Conservation (phyloP, 768 basidiomycete species). For the Boletus coccyginus region DNA sequence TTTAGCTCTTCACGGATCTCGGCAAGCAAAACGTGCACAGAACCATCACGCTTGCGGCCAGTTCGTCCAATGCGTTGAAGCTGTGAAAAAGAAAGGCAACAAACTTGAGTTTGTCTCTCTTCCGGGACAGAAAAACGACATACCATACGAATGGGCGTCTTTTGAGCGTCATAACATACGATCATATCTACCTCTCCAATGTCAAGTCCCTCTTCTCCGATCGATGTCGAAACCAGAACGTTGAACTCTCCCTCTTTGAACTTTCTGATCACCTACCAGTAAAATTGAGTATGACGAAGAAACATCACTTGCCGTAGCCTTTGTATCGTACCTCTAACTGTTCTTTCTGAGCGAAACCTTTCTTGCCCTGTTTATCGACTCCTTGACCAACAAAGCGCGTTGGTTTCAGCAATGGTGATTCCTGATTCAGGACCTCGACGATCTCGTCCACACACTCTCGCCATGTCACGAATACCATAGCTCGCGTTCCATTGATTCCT, state of each 20-base stretch:
- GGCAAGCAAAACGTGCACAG: conserved; percentile 88
- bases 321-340: conserved; percentile 72
- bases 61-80: conserved; percentile 95
- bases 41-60: conserved; percentile 86
- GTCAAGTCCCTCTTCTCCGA: conserved; percentile 97
- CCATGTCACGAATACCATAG: conserved; percentile 95
- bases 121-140: conserved; percentile 18
- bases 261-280: conserved; percentile 68
- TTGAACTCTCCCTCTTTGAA: conserved; percentile 90
- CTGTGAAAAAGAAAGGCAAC: conserved; percentile 38
- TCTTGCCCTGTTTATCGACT: conserved; percentile 78
- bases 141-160: conserved; percentile 96
- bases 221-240: conserved; percentile 91
- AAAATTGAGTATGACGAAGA: conserved; percentile 8
- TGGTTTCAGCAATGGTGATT: conserved; percentile 76
- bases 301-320: not conserved
- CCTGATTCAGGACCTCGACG: conserved; percentile 71
- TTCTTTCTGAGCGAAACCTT: conserved; percentile 87
- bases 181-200: conserved; percentile 98
- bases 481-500: conserved; percentile 50
- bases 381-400: conserved; percentile 91
- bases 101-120: conserved; percentile 1
- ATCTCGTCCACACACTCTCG: conserved; percentile 91
- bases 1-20: conserved; percentile 90
- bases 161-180: conserved; percentile 94